Evolutionary conservation across 257 asterid genomes (phyloP).

Genomic region (Primulina tabacum): DNA sequence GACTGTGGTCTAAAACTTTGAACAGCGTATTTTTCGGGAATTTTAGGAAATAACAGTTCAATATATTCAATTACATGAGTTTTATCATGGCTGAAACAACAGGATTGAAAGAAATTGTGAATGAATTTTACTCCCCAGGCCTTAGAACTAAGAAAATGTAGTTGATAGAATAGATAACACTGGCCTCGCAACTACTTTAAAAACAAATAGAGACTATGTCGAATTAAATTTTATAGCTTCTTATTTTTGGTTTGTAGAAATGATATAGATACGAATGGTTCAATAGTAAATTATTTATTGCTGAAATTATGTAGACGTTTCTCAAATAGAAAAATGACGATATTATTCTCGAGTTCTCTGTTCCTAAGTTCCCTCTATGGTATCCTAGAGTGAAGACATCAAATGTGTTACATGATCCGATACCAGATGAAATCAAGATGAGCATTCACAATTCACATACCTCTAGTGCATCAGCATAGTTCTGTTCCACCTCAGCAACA

Average conservation of each 20-base stretch:
- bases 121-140: too few relatives aligned
- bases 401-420: neutral
- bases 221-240: neutral
- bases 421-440: conserved; percentile 1
- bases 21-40: neutral
- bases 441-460: conserved; percentile 41
- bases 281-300: neutral
- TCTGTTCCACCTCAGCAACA: conserved; percentile 56
- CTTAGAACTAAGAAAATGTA: too few relatives aligned
- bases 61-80: neutral
- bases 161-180: too few relatives aligned
- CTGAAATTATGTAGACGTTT: neutral
- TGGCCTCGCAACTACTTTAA: neutral
- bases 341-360: too few relatives aligned
- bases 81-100: neutral
- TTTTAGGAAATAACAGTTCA: neutral
- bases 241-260: neutral
- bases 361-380: neutral
- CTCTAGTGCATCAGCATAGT: conserved; percentile 61
- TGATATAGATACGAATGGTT: neutral
- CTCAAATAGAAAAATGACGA: neutral
- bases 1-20: neutral
- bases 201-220: neutral
- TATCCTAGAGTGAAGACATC: neutral
- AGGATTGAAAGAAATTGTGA: neutral